phyloP scores from a whole-genome alignment of 257 asterid species.

The Penstemon eatonii region DNA sequence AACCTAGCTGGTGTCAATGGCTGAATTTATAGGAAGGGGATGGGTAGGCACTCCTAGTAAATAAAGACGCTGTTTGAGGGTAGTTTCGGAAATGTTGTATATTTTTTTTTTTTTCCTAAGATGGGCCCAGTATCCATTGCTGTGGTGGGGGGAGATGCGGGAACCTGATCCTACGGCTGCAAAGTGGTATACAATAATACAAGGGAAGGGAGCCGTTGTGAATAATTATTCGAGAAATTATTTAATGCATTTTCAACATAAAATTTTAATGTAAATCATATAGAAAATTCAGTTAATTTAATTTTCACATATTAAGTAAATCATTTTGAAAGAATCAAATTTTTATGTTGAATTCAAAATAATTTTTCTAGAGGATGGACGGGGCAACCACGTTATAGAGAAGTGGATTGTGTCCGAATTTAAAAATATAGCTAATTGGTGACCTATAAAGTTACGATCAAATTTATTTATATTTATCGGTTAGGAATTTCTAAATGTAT shows the following conservation, averaged over 20 bases:
- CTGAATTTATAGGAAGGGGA: constrained; percentile 27
- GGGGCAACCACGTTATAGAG: constrained; percentile 3
- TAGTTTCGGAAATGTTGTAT: not conserved
- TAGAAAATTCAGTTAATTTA: no score
- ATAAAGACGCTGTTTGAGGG: not conserved
- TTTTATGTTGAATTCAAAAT: no score
- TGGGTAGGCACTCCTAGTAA: constrained; percentile 1
- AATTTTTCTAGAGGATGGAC: not conserved
- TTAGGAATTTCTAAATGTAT: no score
- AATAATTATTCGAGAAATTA: not conserved
- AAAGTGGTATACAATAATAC: not conserved
- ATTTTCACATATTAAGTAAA: no score
- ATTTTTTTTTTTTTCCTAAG: not conserved
- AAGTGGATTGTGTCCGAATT: not conserved
- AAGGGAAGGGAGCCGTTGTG: not conserved
- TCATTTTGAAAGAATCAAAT: no score
- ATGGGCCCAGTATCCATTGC: not conserved
- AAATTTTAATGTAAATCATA: no score
- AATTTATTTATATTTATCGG: no score
- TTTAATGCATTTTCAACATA: no score
- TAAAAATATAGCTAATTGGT: not conserved
- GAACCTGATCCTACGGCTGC: not conserved
- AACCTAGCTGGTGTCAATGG: constrained; percentile 28
- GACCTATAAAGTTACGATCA: no score
- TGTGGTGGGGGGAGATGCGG: not conserved